Evolutionary conservation across 176 grass and related monocot species (phyloP).

Genomic region (Ensete glaucum): DNA sequence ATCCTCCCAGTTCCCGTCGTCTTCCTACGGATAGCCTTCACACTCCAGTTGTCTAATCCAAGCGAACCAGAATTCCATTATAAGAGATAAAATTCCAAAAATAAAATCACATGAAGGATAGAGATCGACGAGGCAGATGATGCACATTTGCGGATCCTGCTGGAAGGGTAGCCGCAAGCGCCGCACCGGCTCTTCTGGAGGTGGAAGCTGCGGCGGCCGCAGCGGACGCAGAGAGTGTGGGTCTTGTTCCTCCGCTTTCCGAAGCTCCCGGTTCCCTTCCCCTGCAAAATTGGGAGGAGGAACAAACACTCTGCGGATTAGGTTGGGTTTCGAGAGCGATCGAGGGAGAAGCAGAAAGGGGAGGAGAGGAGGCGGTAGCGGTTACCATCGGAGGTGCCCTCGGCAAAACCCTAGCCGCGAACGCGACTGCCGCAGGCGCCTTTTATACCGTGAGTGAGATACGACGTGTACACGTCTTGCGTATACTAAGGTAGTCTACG

Average conservation of each 20-base stretch:
- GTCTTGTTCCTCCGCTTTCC: constrained; percentile 96
- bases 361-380: background rate
- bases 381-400: background rate
- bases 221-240: constrained; percentile 85
- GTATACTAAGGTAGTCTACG: no score
- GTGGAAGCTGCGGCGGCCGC: constrained; percentile 85
- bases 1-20: constrained; percentile 75
- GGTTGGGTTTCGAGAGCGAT: background rate
- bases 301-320: background rate
- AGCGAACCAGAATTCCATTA: background rate
- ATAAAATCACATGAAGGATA: background rate
- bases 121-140: background rate
- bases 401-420: background rate
- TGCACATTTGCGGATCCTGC: constrained; percentile 97
- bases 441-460: background rate
- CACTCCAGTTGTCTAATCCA: constrained; percentile 66
- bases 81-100: background rate
- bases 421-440: background rate
- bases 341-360: background rate
- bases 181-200: constrained; percentile 91
- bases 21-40: constrained; percentile 89
- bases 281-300: constrained; percentile 10
- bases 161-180: constrained; percentile 71
- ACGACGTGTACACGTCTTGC: background rate
- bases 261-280: constrained; percentile 83